phyloP scores from a whole-genome alignment of 805 yeast genomes.

The Monosporozyma siamensis region DNA sequence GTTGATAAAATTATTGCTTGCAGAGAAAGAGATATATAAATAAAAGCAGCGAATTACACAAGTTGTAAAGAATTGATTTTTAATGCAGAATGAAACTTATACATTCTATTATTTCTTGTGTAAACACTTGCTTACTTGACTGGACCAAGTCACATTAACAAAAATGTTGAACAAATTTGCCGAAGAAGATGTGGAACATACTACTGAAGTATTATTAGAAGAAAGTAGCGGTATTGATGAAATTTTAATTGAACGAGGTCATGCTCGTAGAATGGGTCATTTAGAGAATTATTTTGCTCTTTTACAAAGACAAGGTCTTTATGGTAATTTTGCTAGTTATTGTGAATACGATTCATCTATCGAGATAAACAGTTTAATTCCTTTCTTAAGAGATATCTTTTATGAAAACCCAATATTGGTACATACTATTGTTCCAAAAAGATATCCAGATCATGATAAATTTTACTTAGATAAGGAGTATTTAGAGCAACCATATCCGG shows the following conservation, averaged over 20 bases:
- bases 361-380: conserved; percentile 5
- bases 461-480: conserved; percentile 18
- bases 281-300: conserved; percentile 22
- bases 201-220: neutral
- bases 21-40: too few relatives aligned
- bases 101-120: too few relatives aligned
- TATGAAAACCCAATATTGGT: conserved; percentile 17
- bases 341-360: conserved; percentile 13
- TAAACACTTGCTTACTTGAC: too few relatives aligned
- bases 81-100: too few relatives aligned
- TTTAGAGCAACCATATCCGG: conserved; percentile 13
- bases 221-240: neutral
- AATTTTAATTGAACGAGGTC: conserved; percentile 11
- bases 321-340: conserved; percentile 17
- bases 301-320: conserved; percentile 19
- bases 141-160: too few relatives aligned
- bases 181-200: too few relatives aligned
- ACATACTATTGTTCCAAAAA: conserved; percentile 14
- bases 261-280: conserved; percentile 25
- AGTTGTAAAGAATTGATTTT: too few relatives aligned
- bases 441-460: conserved; percentile 10
- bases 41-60: too few relatives aligned
- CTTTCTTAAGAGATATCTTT: conserved; percentile 13
- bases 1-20: too few relatives aligned
- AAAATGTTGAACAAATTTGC: too few relatives aligned